Evolutionary conservation across 345 rosid species (phyloP).

Genomic region (Eucalyptus brandiana): DNA sequence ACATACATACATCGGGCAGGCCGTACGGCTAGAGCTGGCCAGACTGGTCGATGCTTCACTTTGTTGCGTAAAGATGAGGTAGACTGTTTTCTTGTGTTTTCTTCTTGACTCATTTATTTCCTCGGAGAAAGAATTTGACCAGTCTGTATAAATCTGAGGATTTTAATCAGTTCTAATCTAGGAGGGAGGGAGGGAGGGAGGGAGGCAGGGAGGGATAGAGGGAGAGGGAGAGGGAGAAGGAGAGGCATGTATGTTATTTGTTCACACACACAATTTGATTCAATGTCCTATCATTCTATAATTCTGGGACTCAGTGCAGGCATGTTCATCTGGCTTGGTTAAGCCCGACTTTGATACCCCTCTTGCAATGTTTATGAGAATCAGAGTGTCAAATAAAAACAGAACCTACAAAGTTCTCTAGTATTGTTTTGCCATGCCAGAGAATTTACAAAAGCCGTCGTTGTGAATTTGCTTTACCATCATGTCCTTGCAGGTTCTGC

Average conservation of each 20-base stretch:
- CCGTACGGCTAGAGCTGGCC: conserved; percentile 94
- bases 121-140: background rate
- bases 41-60: conserved; percentile 79
- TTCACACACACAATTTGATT: background rate
- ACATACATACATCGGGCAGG: conserved; percentile 95
- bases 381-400: background rate
- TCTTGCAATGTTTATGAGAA: background rate
- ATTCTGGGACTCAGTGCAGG: background rate
- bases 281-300: background rate
- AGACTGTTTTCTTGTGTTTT: background rate
- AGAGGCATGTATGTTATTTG: background rate
- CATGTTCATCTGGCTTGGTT: background rate
- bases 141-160: background rate
- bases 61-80: conserved; percentile 68
- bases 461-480: background rate
- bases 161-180: background rate
- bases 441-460: background rate
- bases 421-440: background rate
- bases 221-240: background rate
- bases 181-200: background rate
- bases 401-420: background rate
- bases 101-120: background rate
- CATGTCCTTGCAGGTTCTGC: background rate
- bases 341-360: background rate
- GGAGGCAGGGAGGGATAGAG: background rate